Conservation (phyloP, 2,329 filamentous ascomycete species). For the Teratosphaeria pseudoeucalypti region DNA sequence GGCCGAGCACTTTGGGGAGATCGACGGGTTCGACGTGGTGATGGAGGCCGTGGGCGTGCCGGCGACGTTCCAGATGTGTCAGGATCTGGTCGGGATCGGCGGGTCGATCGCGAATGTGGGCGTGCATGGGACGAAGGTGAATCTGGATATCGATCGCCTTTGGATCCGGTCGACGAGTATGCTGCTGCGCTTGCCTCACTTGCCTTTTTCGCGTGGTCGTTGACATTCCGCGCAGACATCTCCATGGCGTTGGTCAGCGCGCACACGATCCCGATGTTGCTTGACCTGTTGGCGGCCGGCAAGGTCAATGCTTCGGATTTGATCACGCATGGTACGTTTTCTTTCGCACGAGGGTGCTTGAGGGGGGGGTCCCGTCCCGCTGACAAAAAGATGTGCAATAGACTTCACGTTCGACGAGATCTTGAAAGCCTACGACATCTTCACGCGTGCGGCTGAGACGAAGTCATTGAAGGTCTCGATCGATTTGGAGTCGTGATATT, state of each 20-base stretch:
- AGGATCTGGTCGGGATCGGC: conserved; percentile 43
- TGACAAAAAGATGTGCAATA: background rate
- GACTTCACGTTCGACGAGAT: conserved; percentile 20
- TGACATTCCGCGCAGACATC: conserved; percentile 2
- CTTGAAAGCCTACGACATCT: conserved; percentile 19
- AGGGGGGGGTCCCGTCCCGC: background rate
- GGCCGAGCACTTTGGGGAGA: conserved; percentile 35
- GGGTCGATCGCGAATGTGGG: conserved; percentile 49
- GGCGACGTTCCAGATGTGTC: conserved; percentile 42
- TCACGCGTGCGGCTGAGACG: conserved; percentile 16
- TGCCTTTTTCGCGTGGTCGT: background rate
- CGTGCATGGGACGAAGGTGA: conserved; percentile 45
- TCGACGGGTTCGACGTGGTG: conserved; percentile 45
- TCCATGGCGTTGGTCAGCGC: conserved; percentile 18
- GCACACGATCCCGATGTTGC: conserved; percentile 17
- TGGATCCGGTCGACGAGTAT: conserved; percentile 43
- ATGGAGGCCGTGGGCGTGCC: conserved; percentile 49
- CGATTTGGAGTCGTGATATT: conserved; percentile 1
- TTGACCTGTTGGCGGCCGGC: conserved; percentile 14
- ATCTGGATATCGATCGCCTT: conserved; percentile 43
- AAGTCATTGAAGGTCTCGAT: conserved; percentile 16
- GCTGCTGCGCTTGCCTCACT: background rate
- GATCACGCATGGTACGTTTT: conserved; percentile 12
- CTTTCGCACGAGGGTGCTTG: background rate
- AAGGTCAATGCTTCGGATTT: conserved; percentile 15